Base-by-base conservation (phyloP, 441 rosid species). In the Omphalea diandra region DNA sequence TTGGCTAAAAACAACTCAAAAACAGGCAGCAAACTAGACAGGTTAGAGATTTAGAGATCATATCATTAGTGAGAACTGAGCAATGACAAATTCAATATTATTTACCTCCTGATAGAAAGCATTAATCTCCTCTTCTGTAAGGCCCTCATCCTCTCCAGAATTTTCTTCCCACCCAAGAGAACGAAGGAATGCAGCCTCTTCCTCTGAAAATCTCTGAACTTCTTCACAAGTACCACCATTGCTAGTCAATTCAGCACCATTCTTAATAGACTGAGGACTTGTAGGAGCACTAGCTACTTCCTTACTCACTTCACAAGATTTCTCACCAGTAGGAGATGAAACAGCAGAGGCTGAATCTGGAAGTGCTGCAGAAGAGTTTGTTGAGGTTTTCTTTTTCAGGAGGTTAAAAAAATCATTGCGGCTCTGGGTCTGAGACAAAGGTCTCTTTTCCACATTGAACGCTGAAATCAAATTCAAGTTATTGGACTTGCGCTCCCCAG, bases 111-210 rank as follows among this genome's bases (percentile, higher is more conserved):
- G 81, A 79, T 58, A 54, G 77, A 94, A 94, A 57, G 82, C 80
- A 78, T 62, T 86, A 67, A 94, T 94, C 86, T 94, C 99, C 78
- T 94, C 98, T 75, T 88, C 85, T 27, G 98, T 92, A 54, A 94
- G 89, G 55, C 84, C 87, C 82, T 83, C 92, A 52, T 82, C 91
- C 60, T 92, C 97, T 36, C 85, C 94, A 49, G 76, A 59, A 81
- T 71, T 80, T 74, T 91, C 98, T 14, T 91, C 92, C 98, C 98
- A 94, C 3, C 98, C 98, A 76, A 94, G 97, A 56, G 97, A 91
- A 58, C 88, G 91, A 68, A 94, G 92, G 71, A 94, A 94, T 53
- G 81, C 81, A 74, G 77, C 94, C 80, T 94, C 98, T 72, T 86
- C 85, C 75, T 85, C 92, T 63, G 88, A 79, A 76, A 78, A 78